phyloP scores from a whole-genome alignment of 805 yeast species.

The Candida wancherniae region DNA sequence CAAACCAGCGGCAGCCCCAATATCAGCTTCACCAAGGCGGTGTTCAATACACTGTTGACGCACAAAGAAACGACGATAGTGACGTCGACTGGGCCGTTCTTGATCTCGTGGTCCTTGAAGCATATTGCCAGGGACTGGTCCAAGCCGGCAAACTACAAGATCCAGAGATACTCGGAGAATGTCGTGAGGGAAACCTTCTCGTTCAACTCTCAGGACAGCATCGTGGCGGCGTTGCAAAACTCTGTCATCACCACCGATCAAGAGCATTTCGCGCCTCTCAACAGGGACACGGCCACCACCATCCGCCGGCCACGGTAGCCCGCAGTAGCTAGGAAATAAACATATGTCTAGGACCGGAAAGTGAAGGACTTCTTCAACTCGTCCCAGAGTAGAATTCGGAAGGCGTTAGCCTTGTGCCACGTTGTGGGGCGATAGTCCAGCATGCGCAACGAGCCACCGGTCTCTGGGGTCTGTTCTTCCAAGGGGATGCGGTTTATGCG shows the following conservation, averaged over 20 bases:
- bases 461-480: slow-evolving; percentile 22
- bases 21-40: slow-evolving; percentile 62
- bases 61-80: slow-evolving; percentile 66
- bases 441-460: slow-evolving; percentile 20
- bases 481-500: slow-evolving; percentile 57
- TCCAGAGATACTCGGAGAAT: slow-evolving; percentile 55
- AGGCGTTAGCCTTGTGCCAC: slow-evolving; percentile 57
- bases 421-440: slow-evolving; percentile 44
- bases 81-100: slow-evolving; percentile 77
- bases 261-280: slow-evolving; percentile 54
- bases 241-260: slow-evolving; percentile 71
- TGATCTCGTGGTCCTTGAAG: slow-evolving; percentile 72
- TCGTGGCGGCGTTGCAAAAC: slow-evolving; percentile 68
- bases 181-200: slow-evolving; percentile 77
- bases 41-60: slow-evolving; percentile 68
- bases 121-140: slow-evolving; percentile 51
- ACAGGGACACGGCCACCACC: slow-evolving; percentile 28
- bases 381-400: slow-evolving; percentile 51
- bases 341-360: slow-evolving; percentile 18
- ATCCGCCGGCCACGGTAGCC: slow-evolving; percentile 1
- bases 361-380: slow-evolving; percentile 57
- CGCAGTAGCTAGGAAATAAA: too few species aligned
- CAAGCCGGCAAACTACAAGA: slow-evolving; percentile 47
- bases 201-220: slow-evolving; percentile 65
- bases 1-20: slow-evolving; percentile 16